Evolutionary conservation across 768 basidiomycete genomes (phyloP).

Genomic region (Russula olivacea): DNA sequence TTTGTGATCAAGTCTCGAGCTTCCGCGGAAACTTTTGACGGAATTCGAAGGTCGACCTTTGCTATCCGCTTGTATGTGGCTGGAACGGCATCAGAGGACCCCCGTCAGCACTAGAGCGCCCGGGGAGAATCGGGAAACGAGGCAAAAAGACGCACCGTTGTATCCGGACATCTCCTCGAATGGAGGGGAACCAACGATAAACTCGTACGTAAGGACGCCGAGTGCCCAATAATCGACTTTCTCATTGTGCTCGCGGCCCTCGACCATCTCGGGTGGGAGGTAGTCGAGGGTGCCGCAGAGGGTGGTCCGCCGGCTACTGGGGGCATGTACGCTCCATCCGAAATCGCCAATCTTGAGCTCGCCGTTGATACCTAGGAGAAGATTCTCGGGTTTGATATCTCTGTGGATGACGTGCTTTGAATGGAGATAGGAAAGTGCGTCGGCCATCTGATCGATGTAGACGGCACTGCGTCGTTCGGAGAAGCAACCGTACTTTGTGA

Average conservation of each 20-base stretch:
- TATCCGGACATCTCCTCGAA: slow-evolving; percentile 84
- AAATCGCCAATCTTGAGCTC: slow-evolving; percentile 98
- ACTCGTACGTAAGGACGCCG: slow-evolving; percentile 95
- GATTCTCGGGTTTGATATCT: slow-evolving; percentile 98
- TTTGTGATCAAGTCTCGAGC: slow-evolving; percentile 44
- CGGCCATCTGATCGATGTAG: slow-evolving; percentile 98
- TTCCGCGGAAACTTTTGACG: slow-evolving; percentile 38
- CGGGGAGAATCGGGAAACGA: background rate
- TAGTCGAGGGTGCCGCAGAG: slow-evolving; percentile 96
- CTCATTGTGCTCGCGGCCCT: slow-evolving; percentile 81
- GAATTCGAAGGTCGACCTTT: slow-evolving; percentile 65
- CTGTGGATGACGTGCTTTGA: slow-evolving; percentile 96
- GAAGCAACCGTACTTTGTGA: slow-evolving; percentile 81
- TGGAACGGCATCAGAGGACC: slow-evolving; percentile 29
- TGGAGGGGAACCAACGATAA: slow-evolving; percentile 74
- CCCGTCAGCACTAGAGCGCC: slow-evolving; percentile 15
- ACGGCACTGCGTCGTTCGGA: slow-evolving; percentile 80
- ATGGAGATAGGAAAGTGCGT: slow-evolving; percentile 89
- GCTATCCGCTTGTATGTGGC: slow-evolving; percentile 90
- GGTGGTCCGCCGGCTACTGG: slow-evolving; percentile 81
- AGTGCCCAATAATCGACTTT: slow-evolving; percentile 96
- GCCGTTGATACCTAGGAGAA: slow-evolving; percentile 89
- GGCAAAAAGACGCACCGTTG: slow-evolving; percentile 47
- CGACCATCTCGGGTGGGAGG: slow-evolving; percentile 98
- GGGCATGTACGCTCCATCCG: slow-evolving; percentile 98